Evolutionary conservation across 2,329 filamentous ascomycete species (phyloP).

Genomic region (Colletotrichum sojae): DNA sequence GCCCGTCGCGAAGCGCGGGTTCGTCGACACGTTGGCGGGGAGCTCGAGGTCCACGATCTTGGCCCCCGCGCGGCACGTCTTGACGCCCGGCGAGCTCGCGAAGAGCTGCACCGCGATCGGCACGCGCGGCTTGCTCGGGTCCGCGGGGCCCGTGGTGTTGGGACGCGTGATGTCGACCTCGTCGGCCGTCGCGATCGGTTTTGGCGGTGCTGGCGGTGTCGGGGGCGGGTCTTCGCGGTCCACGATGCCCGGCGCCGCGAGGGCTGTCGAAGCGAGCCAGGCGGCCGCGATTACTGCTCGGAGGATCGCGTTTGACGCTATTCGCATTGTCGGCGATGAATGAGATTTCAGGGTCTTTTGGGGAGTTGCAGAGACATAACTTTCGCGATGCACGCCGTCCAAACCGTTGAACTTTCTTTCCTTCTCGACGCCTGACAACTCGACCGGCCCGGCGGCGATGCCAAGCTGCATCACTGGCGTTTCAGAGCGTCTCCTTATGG

Average conservation of each 20-base stretch:
- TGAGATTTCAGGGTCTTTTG: background rate
- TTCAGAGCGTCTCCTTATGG: slow-evolving; percentile 20
- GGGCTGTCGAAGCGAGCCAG: slow-evolving; percentile 23
- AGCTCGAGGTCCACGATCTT: slow-evolving; percentile 18
- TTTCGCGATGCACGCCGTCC: too few species aligned
- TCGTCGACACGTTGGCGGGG: slow-evolving; percentile 24
- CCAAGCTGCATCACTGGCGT: slow-evolving; percentile 36
- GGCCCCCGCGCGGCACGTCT: slow-evolving; percentile 33
- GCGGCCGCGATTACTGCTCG: slow-evolving; percentile 3
- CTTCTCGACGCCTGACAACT: background rate
- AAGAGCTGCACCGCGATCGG: slow-evolving; percentile 35
- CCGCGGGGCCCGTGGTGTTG: background rate
- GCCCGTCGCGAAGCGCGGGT: slow-evolving; percentile 12
- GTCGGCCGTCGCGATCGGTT: slow-evolving; percentile 24
- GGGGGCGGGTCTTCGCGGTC: slow-evolving; percentile 31
- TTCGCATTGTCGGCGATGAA: slow-evolving; percentile 20
- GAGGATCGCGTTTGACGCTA: slow-evolving; percentile 9
- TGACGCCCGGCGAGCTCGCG: slow-evolving; percentile 30
- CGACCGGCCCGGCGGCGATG: background rate
- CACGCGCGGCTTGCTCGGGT: slow-evolving; percentile 20
- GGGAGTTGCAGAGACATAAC: background rate
- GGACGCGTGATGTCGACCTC: background rate
- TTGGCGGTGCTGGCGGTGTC: background rate
- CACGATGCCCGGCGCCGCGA: slow-evolving; percentile 24
- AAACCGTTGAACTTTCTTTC: background rate